phyloP scores from a whole-genome alignment of 2,329 filamentous ascomycete genomes.

The Apiospora saccharicola region DNA sequence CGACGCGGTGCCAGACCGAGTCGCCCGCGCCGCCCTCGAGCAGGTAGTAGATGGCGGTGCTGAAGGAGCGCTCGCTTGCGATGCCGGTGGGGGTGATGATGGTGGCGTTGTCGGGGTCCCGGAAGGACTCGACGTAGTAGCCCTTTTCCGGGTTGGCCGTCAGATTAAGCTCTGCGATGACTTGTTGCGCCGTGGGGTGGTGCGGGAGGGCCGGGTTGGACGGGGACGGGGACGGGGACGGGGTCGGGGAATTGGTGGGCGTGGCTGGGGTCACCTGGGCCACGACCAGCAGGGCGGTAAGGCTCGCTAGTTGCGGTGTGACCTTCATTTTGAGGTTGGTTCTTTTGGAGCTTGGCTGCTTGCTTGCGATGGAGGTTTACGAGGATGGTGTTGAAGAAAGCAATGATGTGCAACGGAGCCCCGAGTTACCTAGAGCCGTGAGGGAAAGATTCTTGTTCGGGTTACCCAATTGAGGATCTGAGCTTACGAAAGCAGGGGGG shows the following conservation, averaged over 20 bases:
- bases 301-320: neutral
- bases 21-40: slow-evolving; percentile 48
- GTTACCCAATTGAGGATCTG: neutral
- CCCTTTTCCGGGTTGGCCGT: slow-evolving; percentile 57
- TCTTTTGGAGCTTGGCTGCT: neutral
- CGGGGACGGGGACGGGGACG: neutral
- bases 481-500: neutral
- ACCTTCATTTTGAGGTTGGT: neutral
- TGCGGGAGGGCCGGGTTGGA: slow-evolving; percentile 32
- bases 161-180: slow-evolving; percentile 53
- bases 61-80: slow-evolving; percentile 47
- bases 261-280: neutral
- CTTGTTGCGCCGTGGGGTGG: slow-evolving; percentile 46
- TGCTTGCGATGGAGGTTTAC: neutral
- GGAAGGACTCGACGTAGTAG: slow-evolving; percentile 56
- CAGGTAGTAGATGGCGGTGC: slow-evolving; percentile 61
- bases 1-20: slow-evolving; percentile 60
- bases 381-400: neutral
- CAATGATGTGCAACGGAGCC: neutral
- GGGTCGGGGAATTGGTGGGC: neutral
- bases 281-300: neutral
- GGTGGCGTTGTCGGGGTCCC: slow-evolving; percentile 43
- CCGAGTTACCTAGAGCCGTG: neutral
- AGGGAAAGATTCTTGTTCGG: neutral
- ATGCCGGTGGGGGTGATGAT: slow-evolving; percentile 21